Conservation (phyloP, 2,329 filamentous ascomycete genomes). For the Fusarium sp. region DNA sequence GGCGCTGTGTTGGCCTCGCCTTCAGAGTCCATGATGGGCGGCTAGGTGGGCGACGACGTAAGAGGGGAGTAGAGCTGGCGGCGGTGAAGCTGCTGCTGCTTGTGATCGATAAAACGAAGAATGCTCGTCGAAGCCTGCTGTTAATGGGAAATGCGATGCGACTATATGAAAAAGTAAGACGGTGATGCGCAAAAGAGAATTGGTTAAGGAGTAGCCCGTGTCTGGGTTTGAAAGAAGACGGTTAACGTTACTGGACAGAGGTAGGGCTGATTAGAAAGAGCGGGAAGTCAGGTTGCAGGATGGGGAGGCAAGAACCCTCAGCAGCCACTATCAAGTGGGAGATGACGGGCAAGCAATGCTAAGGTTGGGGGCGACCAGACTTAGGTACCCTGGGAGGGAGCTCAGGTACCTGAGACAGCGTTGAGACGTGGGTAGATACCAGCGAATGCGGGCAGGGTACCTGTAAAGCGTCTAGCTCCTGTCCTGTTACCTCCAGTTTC, state of each 20-base stretch:
- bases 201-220: constrained; percentile 22
- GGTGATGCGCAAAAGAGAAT: constrained; percentile 12
- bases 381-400: constrained; percentile 34
- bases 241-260: constrained; percentile 43
- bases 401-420: constrained; percentile 22
- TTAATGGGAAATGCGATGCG: constrained; percentile 27
- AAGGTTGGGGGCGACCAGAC: constrained; percentile 9
- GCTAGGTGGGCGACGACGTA: constrained; percentile 35
- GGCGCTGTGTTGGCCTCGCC: constrained; percentile 53
- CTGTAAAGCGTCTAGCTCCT: constrained; percentile 14
- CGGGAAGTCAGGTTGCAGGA: constrained; percentile 35
- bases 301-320: constrained; percentile 39
- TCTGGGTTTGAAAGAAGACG: constrained; percentile 40
- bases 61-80: constrained; percentile 41
- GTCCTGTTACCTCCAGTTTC: constrained; percentile 7
- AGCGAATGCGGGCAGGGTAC: constrained; percentile 29
- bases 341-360: constrained; percentile 37
- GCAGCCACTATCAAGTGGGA: constrained; percentile 23
- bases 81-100: constrained; percentile 45
- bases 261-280: constrained; percentile 50
- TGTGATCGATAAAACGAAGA: constrained; percentile 19
- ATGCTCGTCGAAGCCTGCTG: constrained; percentile 24
- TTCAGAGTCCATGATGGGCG: constrained; percentile 61
- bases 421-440: constrained; percentile 21
- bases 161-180: constrained; percentile 11